Base-by-base conservation (phyloP, 345 rosid genomes). In the Physaria fendleri region DNA sequence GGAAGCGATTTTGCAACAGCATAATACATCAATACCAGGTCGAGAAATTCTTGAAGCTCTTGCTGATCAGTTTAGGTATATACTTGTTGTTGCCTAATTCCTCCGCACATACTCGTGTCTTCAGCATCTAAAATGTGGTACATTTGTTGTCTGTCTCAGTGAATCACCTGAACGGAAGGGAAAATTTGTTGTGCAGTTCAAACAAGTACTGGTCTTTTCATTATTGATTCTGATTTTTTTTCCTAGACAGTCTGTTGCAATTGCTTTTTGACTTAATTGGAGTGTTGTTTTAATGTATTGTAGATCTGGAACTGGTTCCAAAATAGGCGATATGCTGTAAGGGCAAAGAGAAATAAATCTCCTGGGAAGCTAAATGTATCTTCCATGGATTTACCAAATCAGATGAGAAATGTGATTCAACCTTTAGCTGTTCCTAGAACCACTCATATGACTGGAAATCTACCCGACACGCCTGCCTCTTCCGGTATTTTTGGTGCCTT, bases 221-320 rank as follows among this genome's bases (percentile, higher is more conserved):
- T 62, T 33, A 45, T 47, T 2, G 25, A 46, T 62, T 43, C 20
- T 49, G 6, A 23, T 1, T 29, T 54, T 45, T 8, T 49, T 45
- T 8, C 46, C 30, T 44, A 21, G 33, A 32, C 23, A 43, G 16
- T 22, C 25, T 4, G 30, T 73, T 8, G 5, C 7, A 47, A 27
- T 70, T 32, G 29, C 14, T 34, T 41, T 2, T 48, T 47, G n/a
- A 42, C 51, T 29, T 17, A 53, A 53, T 47, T 40, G 23, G 50
- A 14, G 11, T 56, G 25, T 20, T 15, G 16, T 49, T 49, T 24
- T 6, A 11, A 13, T 55, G 25, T 42, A 12, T 75, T 47, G 18
- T 64, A 94, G 99, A 81, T 94, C 38, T 94, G 99, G 95, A 94
- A 94, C 71, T 94, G 99, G 99, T 94, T 94, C 78, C 99, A 94